Percentiles rank a stretch among this genome's conserved stretches.
These are phyloP conservation scores for Penicillium arizonense DNA, from an alignment of 495 filamentous ascomycete species.

Conservation along the genomic window DNA sequence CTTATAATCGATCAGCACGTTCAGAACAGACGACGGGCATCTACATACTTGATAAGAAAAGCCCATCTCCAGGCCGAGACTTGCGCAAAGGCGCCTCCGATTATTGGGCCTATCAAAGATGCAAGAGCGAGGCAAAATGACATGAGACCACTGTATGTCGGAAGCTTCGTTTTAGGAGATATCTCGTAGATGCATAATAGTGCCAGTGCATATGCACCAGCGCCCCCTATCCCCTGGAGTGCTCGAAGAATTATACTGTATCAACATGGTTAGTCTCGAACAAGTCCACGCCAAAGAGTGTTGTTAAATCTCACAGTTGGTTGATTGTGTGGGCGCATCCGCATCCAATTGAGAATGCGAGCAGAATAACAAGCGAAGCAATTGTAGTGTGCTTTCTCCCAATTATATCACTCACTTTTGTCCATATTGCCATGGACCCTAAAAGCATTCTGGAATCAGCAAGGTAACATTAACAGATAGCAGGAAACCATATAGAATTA, in stretches of 20 bases:
- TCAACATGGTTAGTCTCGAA: not conserved
- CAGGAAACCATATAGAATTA: not conserved
- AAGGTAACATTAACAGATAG: not conserved
- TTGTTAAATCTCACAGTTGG: constrained; percentile 42
- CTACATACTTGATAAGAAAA: constrained; percentile 59
- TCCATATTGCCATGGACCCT: constrained; percentile 57
- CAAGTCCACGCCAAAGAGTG: not conserved
- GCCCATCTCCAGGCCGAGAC: constrained; percentile 57
- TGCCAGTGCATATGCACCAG: constrained; percentile 52
- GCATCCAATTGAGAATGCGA: constrained; percentile 56
- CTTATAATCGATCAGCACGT: constrained; percentile 7
- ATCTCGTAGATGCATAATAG: constrained; percentile 48
- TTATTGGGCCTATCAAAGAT: constrained; percentile 45
- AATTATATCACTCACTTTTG: constrained; percentile 60
- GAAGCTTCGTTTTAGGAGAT: constrained; percentile 47
- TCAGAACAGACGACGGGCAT: not conserved
- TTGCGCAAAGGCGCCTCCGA: constrained; percentile 61
- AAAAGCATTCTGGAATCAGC: not conserved
- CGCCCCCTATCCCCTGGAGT: constrained; percentile 57
- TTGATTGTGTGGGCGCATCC: constrained; percentile 49
- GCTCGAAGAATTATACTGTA: constrained; percentile 51
- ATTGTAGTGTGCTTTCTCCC: constrained; percentile 51
- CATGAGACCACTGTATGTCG: constrained; percentile 44
- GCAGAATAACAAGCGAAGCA: constrained; percentile 50
- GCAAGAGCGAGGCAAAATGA: constrained; percentile 46